Base-by-base conservation (phyloP, 495 filamentous ascomycete genomes). In the Arthonia radiata region DNA sequence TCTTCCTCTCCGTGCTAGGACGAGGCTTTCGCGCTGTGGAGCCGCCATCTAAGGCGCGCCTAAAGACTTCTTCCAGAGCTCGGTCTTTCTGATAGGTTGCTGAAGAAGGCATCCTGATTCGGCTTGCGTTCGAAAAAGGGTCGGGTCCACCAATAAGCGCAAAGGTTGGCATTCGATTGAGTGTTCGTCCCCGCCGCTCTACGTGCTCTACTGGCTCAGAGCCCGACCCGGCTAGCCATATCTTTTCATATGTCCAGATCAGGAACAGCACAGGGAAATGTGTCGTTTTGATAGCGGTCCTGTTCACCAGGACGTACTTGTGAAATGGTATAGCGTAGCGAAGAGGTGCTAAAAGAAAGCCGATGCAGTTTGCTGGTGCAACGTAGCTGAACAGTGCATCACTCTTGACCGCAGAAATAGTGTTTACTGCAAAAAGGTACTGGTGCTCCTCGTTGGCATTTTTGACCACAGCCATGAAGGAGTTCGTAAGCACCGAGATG, bases 391-490 rank as follows among this genome's bases (percentile, higher is more conserved):
- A 93, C 0, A 92, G 54, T 0, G 77, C 73, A 41, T 93, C 81
- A 13, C 79, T 89, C 41, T 94, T 93, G 27, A 92, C 82, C 74
- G 93, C 77, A 3, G 80, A 86, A 19, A 91, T 81, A 4, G 79
- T 80, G 36, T 91, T 91, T 43, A 92, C 73, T 4, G 83, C 78
- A 42, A 93, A 89, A 3, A 90, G 50, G 39, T 91, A 92, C 52
- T 89, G 79, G 44, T 91, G 79, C 47, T 91, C 81, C 41, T 91
- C 68, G 30, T 81, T 73, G 5, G 79, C 77, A 41, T 91, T 93
- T 13, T 79, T 75, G 14, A 81, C 77, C 39, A 92, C 78, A 1
- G 72, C 68, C 74, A 86, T 83, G 53, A 89, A 92, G 11, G 75
- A 82, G 43, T 91, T 92, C 1, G 79, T 86, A 21, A 92, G 52